Base-by-base conservation (phyloP, 345 rosid genomes). In the Sonneratia caseolaris region DNA sequence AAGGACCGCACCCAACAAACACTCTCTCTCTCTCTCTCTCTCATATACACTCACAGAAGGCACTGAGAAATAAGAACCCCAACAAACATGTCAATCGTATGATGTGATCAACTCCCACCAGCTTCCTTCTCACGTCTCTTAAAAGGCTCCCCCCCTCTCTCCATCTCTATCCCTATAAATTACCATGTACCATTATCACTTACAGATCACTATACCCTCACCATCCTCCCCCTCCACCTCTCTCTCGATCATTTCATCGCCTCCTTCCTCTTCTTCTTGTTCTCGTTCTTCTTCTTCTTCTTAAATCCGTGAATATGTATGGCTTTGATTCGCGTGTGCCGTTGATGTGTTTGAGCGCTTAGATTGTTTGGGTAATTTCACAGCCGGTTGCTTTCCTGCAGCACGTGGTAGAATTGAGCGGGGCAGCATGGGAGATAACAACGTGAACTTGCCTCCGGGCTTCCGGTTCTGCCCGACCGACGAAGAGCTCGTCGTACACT, bases 401-500 rank as follows among this genome's bases (percentile, higher is more conserved):
- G 19, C 24, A 42, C 5, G 45, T 42, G 45, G 45, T 3, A 49
- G 51, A 67, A 32, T 51, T 13, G 37, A 22, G 45, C 6, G 40
- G 15, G 15, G 32, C 5, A 3, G n/a, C 9, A 27, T 88, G 93
- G 87, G 75, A 66, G 86, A 85, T 37, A 59, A 69, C 71, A 79
- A 70, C 62, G 76, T 69, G 67, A 87, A 90, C 79, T 87, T 95
- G 11, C 97, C 99, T 0, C 99, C 97, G 1, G 97, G 99, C 0
- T 95, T 95, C 76, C 86, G 97, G 74, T 95, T 91, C 66, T 82
- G 70, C 71, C 99, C 97, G 0, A 90, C 95, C 0, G 99, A 95
- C 5, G 97, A 95, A 79, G 97, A 95, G 77, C 97, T 95, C 9
- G 87, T 93, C 0, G 94, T 91, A 73, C 99, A 91, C 83, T 95